A percentile compares a stretch with the other conserved stretches of the same genome.
phyloP scores from a whole-genome alignment of 1,284 basidiomycete species.

The Sporisorium reilianum region DNA sequence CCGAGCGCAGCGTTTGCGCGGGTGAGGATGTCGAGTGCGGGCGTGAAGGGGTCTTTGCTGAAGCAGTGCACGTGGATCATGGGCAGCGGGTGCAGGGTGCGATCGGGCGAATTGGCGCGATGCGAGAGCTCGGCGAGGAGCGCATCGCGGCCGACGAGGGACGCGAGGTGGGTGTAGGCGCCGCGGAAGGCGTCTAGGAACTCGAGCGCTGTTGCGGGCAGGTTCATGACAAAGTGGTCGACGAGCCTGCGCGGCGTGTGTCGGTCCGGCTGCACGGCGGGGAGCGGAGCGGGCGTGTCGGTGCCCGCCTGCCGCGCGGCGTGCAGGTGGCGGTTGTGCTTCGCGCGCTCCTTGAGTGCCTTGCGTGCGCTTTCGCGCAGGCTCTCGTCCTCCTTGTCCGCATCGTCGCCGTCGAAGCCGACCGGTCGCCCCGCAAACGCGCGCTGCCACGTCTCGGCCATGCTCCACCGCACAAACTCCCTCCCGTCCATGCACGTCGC shows the following conservation, averaged over 20 bases:
- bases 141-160: conserved; percentile 70
- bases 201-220: conserved; percentile 89
- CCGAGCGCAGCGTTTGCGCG: conserved; percentile 57
- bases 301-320: conserved; percentile 9
- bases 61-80: conserved; percentile 97
- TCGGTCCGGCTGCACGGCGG: background rate
- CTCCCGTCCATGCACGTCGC: conserved; percentile 58
- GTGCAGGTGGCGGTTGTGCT: conserved; percentile 13
- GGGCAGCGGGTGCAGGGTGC: conserved; percentile 73
- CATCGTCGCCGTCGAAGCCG: conserved; percentile 25
- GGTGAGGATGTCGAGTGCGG: conserved; percentile 55
- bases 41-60: conserved; percentile 76
- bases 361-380: conserved; percentile 15
- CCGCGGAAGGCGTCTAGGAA: conserved; percentile 91
- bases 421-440: conserved; percentile 36
- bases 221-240: conserved; percentile 94
- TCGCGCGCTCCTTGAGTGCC: conserved; percentile 27
- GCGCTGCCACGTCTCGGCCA: conserved; percentile 47
- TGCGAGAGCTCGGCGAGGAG: conserved; percentile 31
- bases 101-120: conserved; percentile 13
- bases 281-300: background rate
- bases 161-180: conserved; percentile 72
- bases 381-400: conserved; percentile 28
- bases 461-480: conserved; percentile 49
- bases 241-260: conserved; percentile 35